These are phyloP conservation scores for Pythium dissotocum DNA, from an alignment of 352 stramenopile genomes.

Conservation along the genomic window DNA sequence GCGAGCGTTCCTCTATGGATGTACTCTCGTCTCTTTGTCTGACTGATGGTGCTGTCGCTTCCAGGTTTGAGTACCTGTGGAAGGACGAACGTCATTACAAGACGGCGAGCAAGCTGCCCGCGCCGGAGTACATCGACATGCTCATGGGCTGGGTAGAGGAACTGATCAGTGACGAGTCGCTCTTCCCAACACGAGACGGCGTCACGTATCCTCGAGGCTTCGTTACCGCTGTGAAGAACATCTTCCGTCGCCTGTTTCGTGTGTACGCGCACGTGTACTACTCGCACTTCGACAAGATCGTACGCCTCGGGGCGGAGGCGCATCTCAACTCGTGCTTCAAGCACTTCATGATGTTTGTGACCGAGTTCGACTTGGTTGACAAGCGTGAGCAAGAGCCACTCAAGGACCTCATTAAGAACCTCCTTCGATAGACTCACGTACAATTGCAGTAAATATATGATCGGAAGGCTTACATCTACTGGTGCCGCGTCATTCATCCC, in stretches of 20 bases:
- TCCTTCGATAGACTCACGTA: slow-evolving; percentile 43
- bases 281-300: slow-evolving; percentile 95
- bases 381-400: slow-evolving; percentile 94
- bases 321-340: slow-evolving; percentile 99
- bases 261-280: slow-evolving; percentile 98
- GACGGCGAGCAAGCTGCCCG: slow-evolving; percentile 63
- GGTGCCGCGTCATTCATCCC: not conserved
- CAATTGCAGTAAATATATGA: not conserved
- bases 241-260: slow-evolving; percentile 96
- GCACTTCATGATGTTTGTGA: slow-evolving; percentile 98
- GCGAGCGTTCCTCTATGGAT: not conserved
- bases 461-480: not conserved
- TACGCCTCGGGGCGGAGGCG: slow-evolving; percentile 92
- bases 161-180: slow-evolving; percentile 74
- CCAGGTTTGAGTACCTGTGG: slow-evolving; percentile 89
- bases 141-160: slow-evolving; percentile 92
- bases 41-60: not conserved
- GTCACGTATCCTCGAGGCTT: slow-evolving; percentile 84
- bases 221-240: slow-evolving; percentile 84
- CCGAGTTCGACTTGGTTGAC: slow-evolving; percentile 92
- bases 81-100: slow-evolving; percentile 79
- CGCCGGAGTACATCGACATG: slow-evolving; percentile 92
- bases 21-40: not conserved
- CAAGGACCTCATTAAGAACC: slow-evolving; percentile 94
- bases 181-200: slow-evolving; percentile 75